Evolutionary conservation across 345 rosid genomes (phyloP).

Genomic region (Acer negundo): DNA sequence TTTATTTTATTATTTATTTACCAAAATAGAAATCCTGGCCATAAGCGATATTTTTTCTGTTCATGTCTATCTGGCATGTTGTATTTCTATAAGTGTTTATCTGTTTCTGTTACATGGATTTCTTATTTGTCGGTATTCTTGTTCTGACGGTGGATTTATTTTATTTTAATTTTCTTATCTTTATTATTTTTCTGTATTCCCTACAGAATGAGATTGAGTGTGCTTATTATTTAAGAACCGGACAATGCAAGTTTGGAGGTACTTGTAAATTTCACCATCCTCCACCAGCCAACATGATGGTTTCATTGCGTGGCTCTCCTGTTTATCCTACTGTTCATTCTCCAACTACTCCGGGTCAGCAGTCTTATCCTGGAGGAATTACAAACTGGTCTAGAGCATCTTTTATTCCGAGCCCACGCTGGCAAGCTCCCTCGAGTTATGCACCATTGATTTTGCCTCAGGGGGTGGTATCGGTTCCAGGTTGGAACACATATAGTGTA

Average conservation of each 20-base stretch:
- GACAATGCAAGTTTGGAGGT: conserved; percentile 91
- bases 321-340: conserved; percentile 71
- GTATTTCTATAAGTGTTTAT: not conserved
- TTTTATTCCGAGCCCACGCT: conserved; percentile 85
- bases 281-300: conserved; percentile 86
- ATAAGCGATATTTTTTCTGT: not conserved
- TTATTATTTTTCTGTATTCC: conserved; percentile 19
- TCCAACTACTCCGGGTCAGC: conserved; percentile 76
- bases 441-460: conserved; percentile 84
- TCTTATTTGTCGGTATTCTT: not conserved
- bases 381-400: conserved; percentile 89
- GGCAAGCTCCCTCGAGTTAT: conserved; percentile 93
- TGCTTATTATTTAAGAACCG: conserved; percentile 91
- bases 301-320: conserved; percentile 70
- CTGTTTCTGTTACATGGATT: not conserved
- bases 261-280: conserved; percentile 98
- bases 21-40: not conserved
- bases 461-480: conserved; percentile 87
- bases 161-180: not conserved
- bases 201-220: conserved; percentile 89
- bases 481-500: conserved; percentile 92
- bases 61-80: not conserved
- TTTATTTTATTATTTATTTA: not conserved
- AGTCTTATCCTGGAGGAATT: conserved; percentile 68
- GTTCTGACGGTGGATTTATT: not conserved